A percentile compares a stretch with the other conserved stretches of the same genome.
These are phyloP conservation scores for Cryptomeria japonica DNA, from an alignment of 75 land plant species.

Conservation along the genomic window DNA sequence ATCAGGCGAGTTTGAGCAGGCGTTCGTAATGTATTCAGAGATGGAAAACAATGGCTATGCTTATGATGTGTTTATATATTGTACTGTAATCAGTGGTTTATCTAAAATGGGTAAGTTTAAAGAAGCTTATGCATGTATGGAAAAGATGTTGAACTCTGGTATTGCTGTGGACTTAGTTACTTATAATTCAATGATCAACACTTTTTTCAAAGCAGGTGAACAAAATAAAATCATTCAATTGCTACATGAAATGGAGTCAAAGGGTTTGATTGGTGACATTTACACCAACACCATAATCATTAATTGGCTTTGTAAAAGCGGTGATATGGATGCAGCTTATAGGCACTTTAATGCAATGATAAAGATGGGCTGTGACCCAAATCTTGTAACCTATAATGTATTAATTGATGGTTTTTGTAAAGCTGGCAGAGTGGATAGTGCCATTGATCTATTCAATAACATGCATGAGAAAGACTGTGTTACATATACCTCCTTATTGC, in stretches of 20 bases:
- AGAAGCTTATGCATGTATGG: constrained; percentile 38
- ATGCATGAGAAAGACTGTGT: constrained; percentile 56
- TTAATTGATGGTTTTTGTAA: constrained; percentile 66
- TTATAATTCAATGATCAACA: constrained; percentile 69
- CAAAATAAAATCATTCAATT: constrained; percentile 41
- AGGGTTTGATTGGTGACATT: constrained; percentile 43
- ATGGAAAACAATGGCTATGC: constrained; percentile 51
- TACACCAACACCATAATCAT: constrained; percentile 64
- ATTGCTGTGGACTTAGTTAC: constrained; percentile 46
- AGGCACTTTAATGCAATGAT: constrained; percentile 33
- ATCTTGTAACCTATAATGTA: constrained; percentile 62
- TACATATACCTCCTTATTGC: constrained; percentile 64
- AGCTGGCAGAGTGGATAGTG: constrained; percentile 47
- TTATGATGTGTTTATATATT: constrained; percentile 48
- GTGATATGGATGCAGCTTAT: constrained; percentile 42
- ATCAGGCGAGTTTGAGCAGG: constrained; percentile 32
- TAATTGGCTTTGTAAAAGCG: constrained; percentile 58
- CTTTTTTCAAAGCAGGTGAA: constrained; percentile 46
- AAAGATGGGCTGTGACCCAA: constrained; percentile 30
- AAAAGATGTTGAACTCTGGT: constrained; percentile 34
- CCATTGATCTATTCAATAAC: constrained; percentile 39
- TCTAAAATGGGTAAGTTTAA: constrained; percentile 34
- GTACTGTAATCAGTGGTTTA: constrained; percentile 50
- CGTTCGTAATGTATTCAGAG: constrained; percentile 38
- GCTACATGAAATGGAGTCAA: constrained; percentile 42